Conservation (phyloP, 208 protist genomes). For the Leishmania mexicana region DNA sequence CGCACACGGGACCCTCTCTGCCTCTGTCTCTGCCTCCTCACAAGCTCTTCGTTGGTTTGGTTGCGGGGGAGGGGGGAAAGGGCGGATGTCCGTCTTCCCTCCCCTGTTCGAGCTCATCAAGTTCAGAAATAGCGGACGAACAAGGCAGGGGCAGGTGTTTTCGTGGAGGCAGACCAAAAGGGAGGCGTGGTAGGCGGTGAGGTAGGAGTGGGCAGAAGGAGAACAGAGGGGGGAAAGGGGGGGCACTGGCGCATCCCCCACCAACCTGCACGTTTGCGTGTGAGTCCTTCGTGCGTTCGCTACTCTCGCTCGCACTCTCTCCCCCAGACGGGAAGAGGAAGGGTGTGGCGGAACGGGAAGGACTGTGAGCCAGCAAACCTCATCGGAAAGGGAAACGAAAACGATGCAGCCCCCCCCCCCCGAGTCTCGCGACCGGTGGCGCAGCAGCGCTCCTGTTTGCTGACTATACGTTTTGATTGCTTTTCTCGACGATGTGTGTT, state of each 20-base stretch:
- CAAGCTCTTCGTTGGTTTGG: neutral
- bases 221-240: neutral
- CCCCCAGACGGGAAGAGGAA: neutral
- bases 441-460: neutral
- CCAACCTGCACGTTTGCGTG: neutral
- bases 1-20: neutral
- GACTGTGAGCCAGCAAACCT: neutral
- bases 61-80: too few relatives aligned
- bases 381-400: neutral
- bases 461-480: neutral
- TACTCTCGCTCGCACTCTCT: neutral
- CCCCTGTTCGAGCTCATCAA: neutral
- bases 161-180: neutral
- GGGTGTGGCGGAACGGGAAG: neutral
- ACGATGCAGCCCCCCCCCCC: neutral
- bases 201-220: neutral
- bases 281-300: neutral
- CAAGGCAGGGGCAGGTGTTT: neutral
- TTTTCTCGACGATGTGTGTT: neutral
- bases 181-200: neutral
- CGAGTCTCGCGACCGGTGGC: neutral
- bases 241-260: neutral
- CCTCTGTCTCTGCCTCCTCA: neutral
- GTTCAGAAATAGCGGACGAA: neutral
- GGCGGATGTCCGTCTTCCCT: neutral